A percentile compares a stretch with the other conserved stretches of the same genome.
phyloP scores from a whole-genome alignment of 2,329 filamentous ascomycete species.

The Didymellaceae sp. region DNA sequence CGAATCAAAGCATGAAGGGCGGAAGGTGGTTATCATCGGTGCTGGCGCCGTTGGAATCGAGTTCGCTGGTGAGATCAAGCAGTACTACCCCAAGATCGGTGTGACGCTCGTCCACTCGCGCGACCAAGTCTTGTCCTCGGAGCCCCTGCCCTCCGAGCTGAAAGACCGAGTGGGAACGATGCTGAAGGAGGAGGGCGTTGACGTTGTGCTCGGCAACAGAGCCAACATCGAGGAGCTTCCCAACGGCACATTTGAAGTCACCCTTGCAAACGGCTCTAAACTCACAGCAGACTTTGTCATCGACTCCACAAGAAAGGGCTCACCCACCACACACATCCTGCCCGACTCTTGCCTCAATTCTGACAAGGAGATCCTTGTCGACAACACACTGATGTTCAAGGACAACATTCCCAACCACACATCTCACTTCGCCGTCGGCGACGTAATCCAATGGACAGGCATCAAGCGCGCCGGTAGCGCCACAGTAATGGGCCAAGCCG shows the following conservation, averaged over 20 bases:
- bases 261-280: constrained; percentile 51
- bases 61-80: constrained; percentile 80
- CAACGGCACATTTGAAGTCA: constrained; percentile 50
- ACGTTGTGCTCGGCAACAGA: constrained; percentile 68
- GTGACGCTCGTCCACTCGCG: constrained; percentile 80
- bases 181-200: constrained; percentile 67
- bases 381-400: constrained; percentile 62
- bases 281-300: constrained; percentile 70
- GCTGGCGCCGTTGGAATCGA: constrained; percentile 82
- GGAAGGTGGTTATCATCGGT: constrained; percentile 73
- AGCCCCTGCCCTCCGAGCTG: constrained; percentile 73
- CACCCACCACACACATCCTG: constrained; percentile 69
- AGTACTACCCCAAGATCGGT: constrained; percentile 66
- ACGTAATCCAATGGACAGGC: constrained; percentile 73
- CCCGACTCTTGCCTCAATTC: constrained; percentile 64
- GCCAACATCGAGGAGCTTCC: constrained; percentile 53
- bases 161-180: constrained; percentile 67
- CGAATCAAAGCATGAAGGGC: constrained; percentile 31
- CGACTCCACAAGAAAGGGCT: constrained; percentile 70
- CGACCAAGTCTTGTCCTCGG: constrained; percentile 72
- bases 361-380: constrained; percentile 70
- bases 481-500: constrained; percentile 74
- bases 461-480: constrained; percentile 81
- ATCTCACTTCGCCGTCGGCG: constrained; percentile 72
- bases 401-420: constrained; percentile 61